phyloP scores from a whole-genome alignment of 345 rosid genomes.

The Salix dunnii region DNA sequence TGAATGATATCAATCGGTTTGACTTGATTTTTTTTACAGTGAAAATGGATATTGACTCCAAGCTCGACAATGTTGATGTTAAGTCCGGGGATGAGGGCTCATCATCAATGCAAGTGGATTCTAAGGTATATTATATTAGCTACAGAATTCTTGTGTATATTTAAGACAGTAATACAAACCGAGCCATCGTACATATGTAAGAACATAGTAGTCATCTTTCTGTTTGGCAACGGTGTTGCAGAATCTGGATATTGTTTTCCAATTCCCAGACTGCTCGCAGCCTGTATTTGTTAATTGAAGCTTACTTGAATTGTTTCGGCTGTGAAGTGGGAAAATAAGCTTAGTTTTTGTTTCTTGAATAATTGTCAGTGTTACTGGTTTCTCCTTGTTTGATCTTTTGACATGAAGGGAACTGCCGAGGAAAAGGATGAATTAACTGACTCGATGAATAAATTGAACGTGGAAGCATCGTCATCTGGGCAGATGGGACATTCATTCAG shows the following conservation, averaged over 20 bases:
- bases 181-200: neutral
- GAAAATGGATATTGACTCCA: conserved; percentile 54
- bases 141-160: neutral
- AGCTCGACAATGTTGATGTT: conserved; percentile 15
- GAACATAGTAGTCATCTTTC: neutral
- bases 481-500: conserved; percentile 43
- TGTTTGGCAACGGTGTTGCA: neutral
- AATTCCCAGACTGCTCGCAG: neutral
- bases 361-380: neutral
- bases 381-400: conserved; percentile 9
- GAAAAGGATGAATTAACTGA: conserved; percentile 47
- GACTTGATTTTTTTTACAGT: neutral
- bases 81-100: conserved; percentile 33
- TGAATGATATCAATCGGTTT: neutral
- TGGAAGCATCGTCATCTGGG: conserved; percentile 28
- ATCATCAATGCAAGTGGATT: conserved; percentile 41
- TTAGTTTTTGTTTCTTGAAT: neutral
- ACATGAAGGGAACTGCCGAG: conserved; percentile 30
- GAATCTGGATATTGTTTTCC: neutral
- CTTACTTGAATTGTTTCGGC: neutral
- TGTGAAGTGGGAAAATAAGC: neutral
- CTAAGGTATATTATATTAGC: conserved; percentile 27
- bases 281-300: neutral
- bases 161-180: too few species aligned
- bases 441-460: conserved; percentile 55